Evolutionary conservation across 192 early-diverging fungal species (phyloP), one percentile per base, ranked within the genome.

Genomic region (Backusella liffmaniae): DNA sequence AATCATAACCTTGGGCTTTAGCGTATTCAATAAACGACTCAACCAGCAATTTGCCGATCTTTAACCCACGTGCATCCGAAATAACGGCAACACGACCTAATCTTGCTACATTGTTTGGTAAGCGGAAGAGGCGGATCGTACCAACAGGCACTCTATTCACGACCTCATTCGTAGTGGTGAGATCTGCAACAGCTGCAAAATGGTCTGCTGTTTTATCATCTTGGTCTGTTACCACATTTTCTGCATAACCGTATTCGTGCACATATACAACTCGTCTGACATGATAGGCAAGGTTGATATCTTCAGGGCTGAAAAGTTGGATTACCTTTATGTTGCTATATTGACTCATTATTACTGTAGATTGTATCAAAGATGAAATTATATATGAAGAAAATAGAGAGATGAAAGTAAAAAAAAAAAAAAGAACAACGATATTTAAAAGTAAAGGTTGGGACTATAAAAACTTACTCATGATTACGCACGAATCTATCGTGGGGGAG

Each of bases 11-110:
- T 0, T 32, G 29, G 10, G 5, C 2, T 7, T 21, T 29, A 9
- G 74, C 73, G 10, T 75, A 8, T 56, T 80, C n/a, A 12, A 73
- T 39, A 42, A 80, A 16, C 8, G 59, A 26, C 30, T 76, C 34
- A 13, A 80, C 74, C n/a, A 80, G 32, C 15, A 53, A 51, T 21
- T 21, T 32, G 34, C 79, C 79, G 18, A 80, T 41, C n/a, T 34
- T 53, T 37, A 80, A 65, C 8, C 79, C 75, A 49, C 79, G 75
- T 5, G 79, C 79, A 7, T 72, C 66, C 7, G 32, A 12, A 70
- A 73, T 39, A 8, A 80, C 79, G 2, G 79, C 79, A 21, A 80
- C 32, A 15, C 79, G 75, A 23, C 79, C 79, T 12, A 80, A 51
- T 69, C 76, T 80, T 34, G 74, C 79, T 29, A 80, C 66, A 23